Conservation (phyloP, 1,139 yeast genomes). For the Pichia sp. region DNA sequence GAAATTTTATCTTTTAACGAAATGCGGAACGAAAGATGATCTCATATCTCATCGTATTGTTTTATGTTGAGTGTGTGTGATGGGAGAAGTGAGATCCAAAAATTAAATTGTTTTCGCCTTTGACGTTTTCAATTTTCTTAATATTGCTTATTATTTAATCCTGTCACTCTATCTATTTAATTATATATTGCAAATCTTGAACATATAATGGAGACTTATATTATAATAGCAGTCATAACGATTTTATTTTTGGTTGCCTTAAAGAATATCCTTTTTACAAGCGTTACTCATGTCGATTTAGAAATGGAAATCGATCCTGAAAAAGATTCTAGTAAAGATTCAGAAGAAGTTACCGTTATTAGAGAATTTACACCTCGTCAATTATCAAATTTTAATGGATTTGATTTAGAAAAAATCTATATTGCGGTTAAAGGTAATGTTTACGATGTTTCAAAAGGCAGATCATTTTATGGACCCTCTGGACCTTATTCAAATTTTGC, state of each 20-base stretch:
- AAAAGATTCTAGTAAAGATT: not conserved
- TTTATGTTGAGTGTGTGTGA: too few species aligned
- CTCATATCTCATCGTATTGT: too few species aligned
- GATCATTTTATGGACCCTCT: conserved; percentile 90
- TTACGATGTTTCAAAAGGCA: conserved; percentile 77
- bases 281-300: conserved; percentile 15
- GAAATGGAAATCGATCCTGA: conserved; percentile 19
- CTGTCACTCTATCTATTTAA: too few species aligned
- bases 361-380: conserved; percentile 77
- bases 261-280: conserved; percentile 14
- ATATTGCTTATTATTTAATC: too few species aligned
- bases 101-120: too few species aligned
- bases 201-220: conserved; percentile 13
- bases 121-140: too few species aligned
- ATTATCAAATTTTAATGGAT: conserved; percentile 72
- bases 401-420: conserved; percentile 67
- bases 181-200: not conserved
- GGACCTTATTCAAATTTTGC: conserved; percentile 96
- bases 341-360: conserved; percentile 57
- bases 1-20: too few species aligned
- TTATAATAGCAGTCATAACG: conserved; percentile 13
- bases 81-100: too few species aligned
- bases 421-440: conserved; percentile 83
- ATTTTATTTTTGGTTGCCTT: conserved; percentile 11
- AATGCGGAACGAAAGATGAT: too few species aligned